Base-by-base conservation (phyloP, 352 stramenopile genomes). In the Pythium dissimile region DNA sequence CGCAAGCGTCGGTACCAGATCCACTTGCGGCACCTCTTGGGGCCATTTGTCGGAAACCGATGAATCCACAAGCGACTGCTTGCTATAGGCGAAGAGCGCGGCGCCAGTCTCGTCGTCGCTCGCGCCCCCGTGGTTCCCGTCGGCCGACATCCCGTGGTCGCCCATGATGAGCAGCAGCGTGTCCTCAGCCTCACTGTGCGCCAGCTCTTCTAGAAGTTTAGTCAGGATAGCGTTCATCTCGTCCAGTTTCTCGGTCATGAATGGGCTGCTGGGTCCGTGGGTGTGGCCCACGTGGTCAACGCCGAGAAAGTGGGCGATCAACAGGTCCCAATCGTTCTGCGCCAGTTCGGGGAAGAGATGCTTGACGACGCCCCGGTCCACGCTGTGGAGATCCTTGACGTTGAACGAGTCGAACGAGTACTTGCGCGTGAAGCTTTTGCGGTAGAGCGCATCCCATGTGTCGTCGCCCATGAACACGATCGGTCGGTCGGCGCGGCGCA, bases 271-370 rank as follows among this genome's bases (percentile, higher is more conserved):
- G 11, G 97, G 96, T 5, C 96, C 95, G 62, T 98, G 97, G 8
- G 95, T 98, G 69, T 99, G 97, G 35, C 97, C 97, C 31, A 99
- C 96, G 72, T 99, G 97, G 74, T 99, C 97, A 2, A 99, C 96
- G 37, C 96, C 96, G 10, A 96, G 66, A 53, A 94, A 93, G 59
- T 96, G 86, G 15, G 82, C 86, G 39, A 96, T 89, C 24, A 96
- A 67, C 46, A 94, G 71, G 52, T 87, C 73, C 83, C 84, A 96
- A 64, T 89, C 78, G 9, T 62, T 28, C 15, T 58, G 5, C 1
- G 23, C 75, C 2, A 94, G 71, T 69, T 89, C 78, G 2, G 77
- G 74, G 56, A 93, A 89, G 32, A 96, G 66, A 49, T 91, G 77
- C 8, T 35, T 24, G 16, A 73, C 66, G 42, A 98, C 89, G 10